Base-by-base conservation (phyloP, 192 early-diverging fungal species). In the Haplosporangium gracile region DNA sequence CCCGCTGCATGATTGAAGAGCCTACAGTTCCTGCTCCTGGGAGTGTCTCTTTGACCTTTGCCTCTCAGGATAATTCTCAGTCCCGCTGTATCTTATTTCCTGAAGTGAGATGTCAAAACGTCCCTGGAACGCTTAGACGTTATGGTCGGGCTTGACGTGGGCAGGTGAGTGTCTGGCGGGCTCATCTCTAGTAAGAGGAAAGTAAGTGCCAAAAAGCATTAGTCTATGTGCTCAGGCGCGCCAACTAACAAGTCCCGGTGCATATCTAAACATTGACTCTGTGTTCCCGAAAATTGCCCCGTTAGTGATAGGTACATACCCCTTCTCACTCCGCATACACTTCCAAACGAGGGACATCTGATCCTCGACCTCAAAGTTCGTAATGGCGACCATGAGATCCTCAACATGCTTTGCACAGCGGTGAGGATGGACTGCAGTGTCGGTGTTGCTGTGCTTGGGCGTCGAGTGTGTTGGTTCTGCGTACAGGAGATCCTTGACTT, bases 321-420 rank as follows among this genome's bases (percentile, higher is more conserved):
- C 83, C 76, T 85, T 76, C 53, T 85, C 78, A 40, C 77, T 79
- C 26, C 75, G 74, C 83, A 85, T 85, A 42, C 83, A 85, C 34
- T 80, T 75, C 83, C 74, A 85, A 43, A 76, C 83, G 47, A 85
- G 65, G 10, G 70, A 68, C 57, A 80, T 80, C 68, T 85, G 83
- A 77, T 85, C 83, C 70, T 80, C 43, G 36, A 85, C 83, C 1
- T 85, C 74, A 80, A 85, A 85, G 51, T 85, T 76, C 32, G 34
- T 68, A 10, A 85, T 85, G 49, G 83, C 78, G 13, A 74, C 75
- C 78, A 85, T 72, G 22, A 85, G 78, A 76, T 85, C 83, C 40
- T 85, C 83, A 8, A 85, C 74, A 85, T 85, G 83, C 68, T 85
- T 85, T 39, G 83, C 83, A 5, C 83, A 85, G 13, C 83, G 78